Base-by-base conservation (phyloP, 2,329 filamentous ascomycete genomes). In the Sporothrix pseudoabietina region DNA sequence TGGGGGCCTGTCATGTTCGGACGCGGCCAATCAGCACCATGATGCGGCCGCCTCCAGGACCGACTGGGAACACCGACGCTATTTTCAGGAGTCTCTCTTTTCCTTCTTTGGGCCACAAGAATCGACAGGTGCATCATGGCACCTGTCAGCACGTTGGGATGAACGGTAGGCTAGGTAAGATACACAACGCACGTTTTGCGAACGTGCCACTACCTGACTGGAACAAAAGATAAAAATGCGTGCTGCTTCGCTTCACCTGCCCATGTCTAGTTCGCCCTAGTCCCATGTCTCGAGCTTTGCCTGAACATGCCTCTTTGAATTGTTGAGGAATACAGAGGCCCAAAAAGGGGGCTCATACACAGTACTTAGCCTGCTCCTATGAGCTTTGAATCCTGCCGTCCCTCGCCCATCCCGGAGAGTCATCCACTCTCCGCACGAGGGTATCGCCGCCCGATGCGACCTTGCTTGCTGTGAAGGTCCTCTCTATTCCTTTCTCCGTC, bases 1-100 rank as follows among this genome's bases (percentile, higher is more conserved):
- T n/a, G 32, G 35, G 19, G 35, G 32, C 12, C 35, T 55, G 26
- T 26, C 65, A 19, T 68, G 14, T n/a, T 3, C 66, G 30, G 26
- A 8, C 41, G 7, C 30, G 69, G 41, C 69, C 69, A 71, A 71
- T 71, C 69, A 71, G 55, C 39, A 19, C 39, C 41, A 22, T 32
- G 22, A 71, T 52, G 41, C 55, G 69, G 41, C 69, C 14, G 7
- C 22, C 3, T 22, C 26, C 8, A 47, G 69, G 35, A 14, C 26
- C 54, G 69, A 26, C 41, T 49, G 16, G 39, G 41, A 71, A 71
- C 55, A 63, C 55, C 41, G 41, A 49, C 39, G 54, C n/a, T 32
- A 30, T 57, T 57, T 57, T 70, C 68, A 70, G 35, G 35, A 44
- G 68, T 55, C 32, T 47, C 52, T 57, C 35, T 26, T 30, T 55